Conservation (phyloP, 2,329 filamentous ascomycete genomes). For the Colletotrichum magnum region DNA sequence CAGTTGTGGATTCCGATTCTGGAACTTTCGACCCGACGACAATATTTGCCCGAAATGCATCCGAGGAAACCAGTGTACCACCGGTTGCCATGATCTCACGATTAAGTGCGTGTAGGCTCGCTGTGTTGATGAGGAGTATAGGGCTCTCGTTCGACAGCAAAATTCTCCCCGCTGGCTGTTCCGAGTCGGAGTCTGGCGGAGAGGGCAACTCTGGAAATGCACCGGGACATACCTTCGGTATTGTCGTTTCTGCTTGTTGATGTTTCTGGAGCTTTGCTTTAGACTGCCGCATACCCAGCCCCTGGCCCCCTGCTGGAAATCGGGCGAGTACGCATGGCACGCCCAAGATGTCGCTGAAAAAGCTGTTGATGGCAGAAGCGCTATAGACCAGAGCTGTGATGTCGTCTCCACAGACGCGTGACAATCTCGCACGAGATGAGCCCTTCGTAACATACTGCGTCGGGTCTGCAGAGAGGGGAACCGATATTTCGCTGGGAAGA, state of each 20-base stretch:
- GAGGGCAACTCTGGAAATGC: conserved; percentile 68
- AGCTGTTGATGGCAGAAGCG: conserved; percentile 74
- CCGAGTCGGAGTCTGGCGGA: conserved; percentile 70
- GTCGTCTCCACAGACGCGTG: conserved; percentile 87
- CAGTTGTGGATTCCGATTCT: conserved; percentile 47
- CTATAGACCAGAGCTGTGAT: conserved; percentile 81
- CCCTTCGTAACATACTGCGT: conserved; percentile 62
- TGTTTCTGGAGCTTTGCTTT: conserved; percentile 78
- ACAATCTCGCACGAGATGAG: conserved; percentile 61
- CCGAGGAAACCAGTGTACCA: conserved; percentile 75
- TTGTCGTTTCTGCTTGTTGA: conserved; percentile 52
- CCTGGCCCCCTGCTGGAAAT: conserved; percentile 78
- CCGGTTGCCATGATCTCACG: conserved; percentile 74
- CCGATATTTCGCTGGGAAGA: conserved; percentile 55
- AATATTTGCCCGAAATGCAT: conserved; percentile 91
- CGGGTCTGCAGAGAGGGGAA: conserved; percentile 80
- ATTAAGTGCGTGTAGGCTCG: conserved; percentile 86
- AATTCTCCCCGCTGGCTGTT: conserved; percentile 68
- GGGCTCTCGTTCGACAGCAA: conserved; percentile 94
- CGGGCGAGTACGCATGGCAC: conserved; percentile 88
- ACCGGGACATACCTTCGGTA: conserved; percentile 61
- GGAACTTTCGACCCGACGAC: conserved; percentile 70
- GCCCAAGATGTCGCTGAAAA: conserved; percentile 82
- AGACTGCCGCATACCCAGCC: conserved; percentile 74
- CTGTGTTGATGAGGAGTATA: conserved; percentile 85